These are phyloP conservation scores for Pulveroboletus sp. DNA, from an alignment of 768 basidiomycete genomes.

Conservation along the genomic window DNA sequence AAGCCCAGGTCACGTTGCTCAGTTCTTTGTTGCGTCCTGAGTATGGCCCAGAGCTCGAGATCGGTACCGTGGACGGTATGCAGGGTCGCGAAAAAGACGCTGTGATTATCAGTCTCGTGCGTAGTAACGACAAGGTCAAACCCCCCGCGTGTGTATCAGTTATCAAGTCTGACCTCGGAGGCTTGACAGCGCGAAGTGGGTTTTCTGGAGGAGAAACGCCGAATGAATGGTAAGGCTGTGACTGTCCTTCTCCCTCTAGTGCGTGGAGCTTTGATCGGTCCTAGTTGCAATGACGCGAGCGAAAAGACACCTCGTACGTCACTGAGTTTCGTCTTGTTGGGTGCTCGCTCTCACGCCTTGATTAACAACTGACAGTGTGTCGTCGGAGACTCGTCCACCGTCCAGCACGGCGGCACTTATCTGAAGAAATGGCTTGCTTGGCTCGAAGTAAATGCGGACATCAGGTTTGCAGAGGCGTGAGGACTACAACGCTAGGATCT, in stretches of 20 bases:
- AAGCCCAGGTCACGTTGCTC: slow-evolving; percentile 87
- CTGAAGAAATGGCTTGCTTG: slow-evolving; percentile 88
- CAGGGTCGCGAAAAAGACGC: slow-evolving; percentile 97
- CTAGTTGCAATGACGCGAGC: slow-evolving; percentile 90
- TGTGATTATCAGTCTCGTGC: slow-evolving; percentile 85
- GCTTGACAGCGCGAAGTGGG: slow-evolving; percentile 76
- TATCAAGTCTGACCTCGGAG: background rate
- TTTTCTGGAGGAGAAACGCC: slow-evolving; percentile 87
- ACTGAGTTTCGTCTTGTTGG: background rate
- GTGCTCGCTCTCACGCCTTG: background rate
- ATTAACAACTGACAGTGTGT: slow-evolving; percentile 54
- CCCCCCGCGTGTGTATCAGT: slow-evolving; percentile 4
- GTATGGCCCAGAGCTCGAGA: slow-evolving; percentile 71
- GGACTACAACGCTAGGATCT: background rate
- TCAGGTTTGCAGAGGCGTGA: slow-evolving; percentile 69
- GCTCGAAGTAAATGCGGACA: slow-evolving; percentile 87
- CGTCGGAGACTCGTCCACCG: slow-evolving; percentile 90
- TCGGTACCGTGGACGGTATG: slow-evolving; percentile 95
- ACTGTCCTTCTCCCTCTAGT: background rate
- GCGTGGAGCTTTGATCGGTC: background rate
- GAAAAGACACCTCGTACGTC: slow-evolving; percentile 73
- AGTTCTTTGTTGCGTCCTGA: slow-evolving; percentile 67
- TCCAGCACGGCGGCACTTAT: slow-evolving; percentile 77
- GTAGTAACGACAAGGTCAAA: slow-evolving; percentile 78
- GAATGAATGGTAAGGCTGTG: slow-evolving; percentile 70